Percentiles rank a stretch among this genome's conserved stretches.
phyloP scores from a whole-genome alignment of 805 yeast genomes.

The Metschnikowia reukaufii region DNA sequence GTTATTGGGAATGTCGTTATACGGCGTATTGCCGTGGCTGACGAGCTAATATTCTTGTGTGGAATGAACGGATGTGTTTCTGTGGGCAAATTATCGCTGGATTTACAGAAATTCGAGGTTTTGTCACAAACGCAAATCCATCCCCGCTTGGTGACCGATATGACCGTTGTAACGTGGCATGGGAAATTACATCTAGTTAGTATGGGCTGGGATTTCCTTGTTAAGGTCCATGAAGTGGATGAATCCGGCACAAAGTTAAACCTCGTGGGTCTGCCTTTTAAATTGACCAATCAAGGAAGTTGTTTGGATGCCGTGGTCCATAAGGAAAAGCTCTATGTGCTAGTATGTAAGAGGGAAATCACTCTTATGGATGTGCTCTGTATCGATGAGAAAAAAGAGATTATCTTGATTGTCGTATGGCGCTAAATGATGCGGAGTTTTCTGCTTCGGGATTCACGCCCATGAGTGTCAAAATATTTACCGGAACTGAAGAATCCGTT shows the following conservation, averaged over 20 bases:
- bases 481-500: slow-evolving; percentile 8
- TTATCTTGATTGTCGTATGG: slow-evolving; percentile 41
- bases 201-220: slow-evolving; percentile 57
- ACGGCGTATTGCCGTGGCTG: slow-evolving; percentile 33
- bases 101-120: slow-evolving; percentile 1
- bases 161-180: slow-evolving; percentile 23
- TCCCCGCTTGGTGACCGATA: slow-evolving; percentile 38
- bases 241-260: slow-evolving; percentile 13
- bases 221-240: slow-evolving; percentile 38
- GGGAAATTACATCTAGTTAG: slow-evolving; percentile 45
- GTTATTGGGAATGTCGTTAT: slow-evolving; percentile 29
- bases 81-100: slow-evolving; percentile 16
- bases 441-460: slow-evolving; percentile 64
- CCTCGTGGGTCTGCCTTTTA: slow-evolving; percentile 22
- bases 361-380: slow-evolving; percentile 53
- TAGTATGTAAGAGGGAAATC: slow-evolving; percentile 60
- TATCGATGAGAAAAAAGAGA: slow-evolving; percentile 14
- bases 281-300: slow-evolving; percentile 51
- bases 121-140: slow-evolving; percentile 31
- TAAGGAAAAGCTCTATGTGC: slow-evolving; percentile 36
- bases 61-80: slow-evolving; percentile 55
- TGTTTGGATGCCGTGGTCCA: slow-evolving; percentile 42
- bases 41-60: slow-evolving; percentile 35
- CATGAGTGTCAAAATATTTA: slow-evolving; percentile 36
- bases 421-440: slow-evolving; percentile 74